Evolutionary conservation across 768 basidiomycete species (phyloP).

Genomic region (Strobilomyces dryophilus): DNA sequence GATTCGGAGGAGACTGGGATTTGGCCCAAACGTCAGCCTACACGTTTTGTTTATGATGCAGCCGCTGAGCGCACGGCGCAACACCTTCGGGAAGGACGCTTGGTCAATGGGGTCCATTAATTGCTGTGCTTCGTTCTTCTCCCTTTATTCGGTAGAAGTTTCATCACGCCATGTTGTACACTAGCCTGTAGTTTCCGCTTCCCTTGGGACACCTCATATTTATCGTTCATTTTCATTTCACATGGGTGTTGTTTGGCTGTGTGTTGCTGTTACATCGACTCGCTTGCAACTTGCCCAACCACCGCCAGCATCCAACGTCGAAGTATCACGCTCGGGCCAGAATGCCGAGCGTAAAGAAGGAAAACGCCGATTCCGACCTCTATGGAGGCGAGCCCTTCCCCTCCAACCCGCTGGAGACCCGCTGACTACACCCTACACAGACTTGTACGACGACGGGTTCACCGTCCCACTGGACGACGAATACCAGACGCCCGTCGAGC

Average conservation of each 20-base stretch:
- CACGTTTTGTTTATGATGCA: constrained; percentile 88
- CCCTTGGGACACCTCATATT: constrained; percentile 18
- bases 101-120: constrained; percentile 49
- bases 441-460: constrained; percentile 51
- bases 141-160: constrained; percentile 11
- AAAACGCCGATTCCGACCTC: constrained; percentile 37
- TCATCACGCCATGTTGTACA: constrained; percentile 21
- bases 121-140: constrained; percentile 2
- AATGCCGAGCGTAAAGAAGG: constrained; percentile 26
- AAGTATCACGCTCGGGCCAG: background rate
- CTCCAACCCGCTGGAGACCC: background rate
- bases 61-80: constrained; percentile 75
- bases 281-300: constrained; percentile 4
- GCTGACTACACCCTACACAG: constrained; percentile 27
- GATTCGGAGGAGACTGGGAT: constrained; percentile 45
- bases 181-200: constrained; percentile 17
- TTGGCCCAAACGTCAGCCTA: constrained; percentile 42
- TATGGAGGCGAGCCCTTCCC: constrained; percentile 40
- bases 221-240: constrained; percentile 10
- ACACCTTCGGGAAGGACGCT: constrained; percentile 44
- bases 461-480: constrained; percentile 31
- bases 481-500: constrained; percentile 25
- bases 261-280: constrained; percentile 7
- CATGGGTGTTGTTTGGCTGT: constrained; percentile 26
- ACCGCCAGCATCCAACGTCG: background rate